Base-by-base conservation (phyloP, 1,139 yeast genomes). In the Hansenula sp. region DNA sequence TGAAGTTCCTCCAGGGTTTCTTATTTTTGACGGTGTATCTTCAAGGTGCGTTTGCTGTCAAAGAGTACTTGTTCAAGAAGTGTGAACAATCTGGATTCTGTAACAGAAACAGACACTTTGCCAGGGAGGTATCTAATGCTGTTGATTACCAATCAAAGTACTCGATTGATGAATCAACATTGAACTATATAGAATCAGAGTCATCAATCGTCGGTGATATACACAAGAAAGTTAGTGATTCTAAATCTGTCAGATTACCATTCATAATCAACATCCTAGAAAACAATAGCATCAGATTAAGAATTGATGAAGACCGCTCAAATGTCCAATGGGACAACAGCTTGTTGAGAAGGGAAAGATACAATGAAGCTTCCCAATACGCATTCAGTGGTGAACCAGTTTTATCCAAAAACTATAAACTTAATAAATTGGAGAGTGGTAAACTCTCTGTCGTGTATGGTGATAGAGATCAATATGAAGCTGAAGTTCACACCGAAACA, bases 81-180 rank as follows among this genome's bases (percentile, higher is more conserved):
- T 93, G 99, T 66, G 80, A 72, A 11, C 83, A 86, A 55, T 77
- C 91, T 18, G 95, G 97, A 9, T 91, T 93, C 61, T 93, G 99
- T 61, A 68, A 75, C 41, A 73, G 99, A 59, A 89, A 93, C 58
- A 68, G 94, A 43, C 79, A 79, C 48, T 90, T 76, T 61, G 93
- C 94, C 2, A 57, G 61, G 15, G 64, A 72, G 41, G 72, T 84
- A 15, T 49, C 60, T 1, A 54, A 59, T 6, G 51, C 59, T 2
- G 61, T 56, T 1, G 43, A 45, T 2, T 74, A 68, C 50, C 57
- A 55, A 24, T 66, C 81, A 1, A 76, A 79, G 17, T 91, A 90
- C 60, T 53, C 70, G 2, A 59, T 91, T 31, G 82, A 78, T 48
- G 53, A 67, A 3, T 49, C 56, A 1, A 60, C 77, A 1, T 49